Percentiles rank a stretch among this genome's conserved stretches.
phyloP scores from a whole-genome alignment of 192 early-diverging fungal species.

The Backusella luteola region DNA sequence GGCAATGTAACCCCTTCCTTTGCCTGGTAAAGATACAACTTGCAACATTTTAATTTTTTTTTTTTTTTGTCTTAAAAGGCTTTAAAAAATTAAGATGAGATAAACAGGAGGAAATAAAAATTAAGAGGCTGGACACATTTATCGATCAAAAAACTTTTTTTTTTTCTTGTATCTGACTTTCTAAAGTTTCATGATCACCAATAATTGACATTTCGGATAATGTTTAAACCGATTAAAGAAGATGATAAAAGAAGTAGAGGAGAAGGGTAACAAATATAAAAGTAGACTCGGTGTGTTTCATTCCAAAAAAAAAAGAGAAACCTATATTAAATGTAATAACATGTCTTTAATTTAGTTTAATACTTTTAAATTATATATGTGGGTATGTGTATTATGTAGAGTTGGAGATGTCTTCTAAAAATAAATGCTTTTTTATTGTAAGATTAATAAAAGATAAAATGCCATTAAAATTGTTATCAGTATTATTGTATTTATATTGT shows the following conservation, averaged over 20 bases:
- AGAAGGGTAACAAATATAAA: not conserved
- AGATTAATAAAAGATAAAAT: not conserved
- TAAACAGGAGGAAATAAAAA: not conserved
- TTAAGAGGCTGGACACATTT: not conserved
- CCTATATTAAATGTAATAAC: not conserved
- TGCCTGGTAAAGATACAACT: conserved; percentile 8
- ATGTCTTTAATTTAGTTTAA: not conserved
- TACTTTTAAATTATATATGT: too few relatives aligned
- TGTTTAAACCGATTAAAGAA: not conserved
- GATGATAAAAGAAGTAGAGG: not conserved
- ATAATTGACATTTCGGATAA: not conserved
- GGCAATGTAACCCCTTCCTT: conserved; percentile 28
- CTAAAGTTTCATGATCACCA: not conserved
- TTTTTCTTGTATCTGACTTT: not conserved
- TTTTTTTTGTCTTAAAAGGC: not conserved
- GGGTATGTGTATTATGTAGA: too few relatives aligned
- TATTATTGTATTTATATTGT: too few relatives aligned
- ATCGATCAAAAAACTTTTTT: not conserved
- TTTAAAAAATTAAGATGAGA: not conserved
- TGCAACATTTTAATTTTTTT: not conserved
- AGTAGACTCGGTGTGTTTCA: not conserved
- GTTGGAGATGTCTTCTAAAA: not conserved
- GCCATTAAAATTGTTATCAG: too few relatives aligned
- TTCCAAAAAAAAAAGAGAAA: not conserved
- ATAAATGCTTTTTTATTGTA: too few relatives aligned